Base-by-base conservation (phyloP, 768 basidiomycete genomes). In the Pluteus cervinus region DNA sequence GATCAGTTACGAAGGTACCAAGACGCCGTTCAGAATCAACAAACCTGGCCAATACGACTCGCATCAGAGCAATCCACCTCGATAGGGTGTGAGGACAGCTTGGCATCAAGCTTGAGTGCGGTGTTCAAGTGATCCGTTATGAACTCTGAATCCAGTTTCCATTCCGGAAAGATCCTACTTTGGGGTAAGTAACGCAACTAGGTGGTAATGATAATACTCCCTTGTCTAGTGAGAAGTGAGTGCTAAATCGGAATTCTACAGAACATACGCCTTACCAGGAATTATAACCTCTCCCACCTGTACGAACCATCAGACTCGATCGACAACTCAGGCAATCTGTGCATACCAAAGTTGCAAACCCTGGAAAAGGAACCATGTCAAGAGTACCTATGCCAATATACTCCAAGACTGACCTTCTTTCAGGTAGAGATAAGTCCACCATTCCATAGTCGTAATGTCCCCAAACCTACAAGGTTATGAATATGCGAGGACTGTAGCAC, bases 381-480 rank as follows among this genome's bases (percentile, higher is more conserved):
- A 21, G 35, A 28, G 7, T n/a, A n/a, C n/a, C n/a, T n/a, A 11
- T 29, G 17, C 22, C 12, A 10, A 17, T n/a, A n/a, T n/a, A n/a
- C n/a, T n/a, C n/a, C n/a, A n/a, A n/a, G 12, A 40, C 60, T 24
- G 34, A 75, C 79, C 82, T 73, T 87, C 85, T 44, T 86, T 87
- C 40, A 87, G 61, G 57, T 86, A 86, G 33, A 89, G 68, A 56
- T 86, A 81, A 44, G 86, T 78, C 86, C 87, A 91, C 87, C 88
- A 90, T 51, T 77, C 76, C 90, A 93, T 92, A 0, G 90, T 94
- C 5, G 87, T 84, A 49, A 96, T 85, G 54, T 94, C 82, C 16
- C 91, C 92, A 49, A 93, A 94, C 88, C 87, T 68, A 45, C 20
- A 28, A 10, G 42, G 28, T 6, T 24, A 22, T 15, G 12, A 16